Conservation (phyloP, 139 green algal species). For the Trebouxia sp. region DNA sequence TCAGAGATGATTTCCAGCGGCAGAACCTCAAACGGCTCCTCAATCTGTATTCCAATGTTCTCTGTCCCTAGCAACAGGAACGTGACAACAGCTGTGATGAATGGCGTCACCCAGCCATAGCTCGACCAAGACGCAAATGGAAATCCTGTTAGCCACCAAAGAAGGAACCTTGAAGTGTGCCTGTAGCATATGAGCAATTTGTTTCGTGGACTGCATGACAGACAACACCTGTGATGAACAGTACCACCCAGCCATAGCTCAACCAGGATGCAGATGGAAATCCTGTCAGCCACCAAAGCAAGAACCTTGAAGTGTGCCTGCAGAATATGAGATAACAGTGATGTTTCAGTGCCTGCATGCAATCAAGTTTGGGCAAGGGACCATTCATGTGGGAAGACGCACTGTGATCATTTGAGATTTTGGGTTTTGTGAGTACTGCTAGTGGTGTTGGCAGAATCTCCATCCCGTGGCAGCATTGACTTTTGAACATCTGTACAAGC, state of each 20-base stretch:
- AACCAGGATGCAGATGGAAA: conserved; percentile 36
- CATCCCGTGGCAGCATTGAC: too few relatives aligned
- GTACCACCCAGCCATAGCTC: background rate
- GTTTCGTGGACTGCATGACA: too few relatives aligned
- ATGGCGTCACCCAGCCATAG: conserved; percentile 44
- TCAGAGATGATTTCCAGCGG: background rate
- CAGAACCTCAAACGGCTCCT: conserved; percentile 45
- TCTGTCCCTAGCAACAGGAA: conserved; percentile 57
- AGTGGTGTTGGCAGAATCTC: too few relatives aligned
- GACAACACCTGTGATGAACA: background rate
- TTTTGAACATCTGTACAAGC: too few relatives aligned
- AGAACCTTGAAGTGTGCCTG: conserved; percentile 57
- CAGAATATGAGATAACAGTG: background rate
- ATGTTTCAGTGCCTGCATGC: too few relatives aligned
- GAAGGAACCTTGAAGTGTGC: conserved; percentile 54
- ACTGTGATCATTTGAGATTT: too few relatives aligned
- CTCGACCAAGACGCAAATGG: conserved; percentile 41
- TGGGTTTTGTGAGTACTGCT: too few relatives aligned
- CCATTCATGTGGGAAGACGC: too few relatives aligned
- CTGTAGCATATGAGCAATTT: conserved; percentile 23
- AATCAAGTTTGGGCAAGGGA: too few relatives aligned
- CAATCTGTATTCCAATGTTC: conserved; percentile 57
- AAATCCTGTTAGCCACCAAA: conserved; percentile 45
- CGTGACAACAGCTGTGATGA: conserved; percentile 40
- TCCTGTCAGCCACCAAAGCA: conserved; percentile 46